Percentiles rank a stretch among this genome's conserved stretches.
phyloP scores from a whole-genome alignment of 495 filamentous ascomycete genomes.

The Gamarada debralockiae region DNA sequence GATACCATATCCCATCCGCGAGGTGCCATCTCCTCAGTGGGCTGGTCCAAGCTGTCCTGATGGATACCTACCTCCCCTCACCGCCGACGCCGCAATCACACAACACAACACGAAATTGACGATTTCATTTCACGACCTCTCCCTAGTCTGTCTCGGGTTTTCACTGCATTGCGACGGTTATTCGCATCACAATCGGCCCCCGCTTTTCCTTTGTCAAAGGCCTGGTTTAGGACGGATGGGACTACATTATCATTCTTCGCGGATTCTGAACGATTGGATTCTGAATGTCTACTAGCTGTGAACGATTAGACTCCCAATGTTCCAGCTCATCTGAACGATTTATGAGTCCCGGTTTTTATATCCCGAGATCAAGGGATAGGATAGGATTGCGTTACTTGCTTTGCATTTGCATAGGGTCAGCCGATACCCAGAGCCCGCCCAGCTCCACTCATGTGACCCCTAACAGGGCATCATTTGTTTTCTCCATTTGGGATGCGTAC shows the following conservation, averaged over 20 bases:
- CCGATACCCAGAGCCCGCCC: conserved; percentile 30
- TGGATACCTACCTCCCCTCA: neutral
- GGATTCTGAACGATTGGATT: too few relatives aligned
- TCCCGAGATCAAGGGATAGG: neutral
- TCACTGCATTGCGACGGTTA: conserved; percentile 19
- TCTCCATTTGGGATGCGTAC: too few relatives aligned
- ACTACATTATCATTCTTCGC: too few relatives aligned
- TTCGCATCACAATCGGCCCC: conserved; percentile 15
- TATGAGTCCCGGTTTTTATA: neutral
- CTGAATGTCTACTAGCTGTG: too few relatives aligned
- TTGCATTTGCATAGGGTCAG: conserved; percentile 27
- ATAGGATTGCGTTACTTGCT: too few relatives aligned
- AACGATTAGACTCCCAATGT: too few relatives aligned
- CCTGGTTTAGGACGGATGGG: conserved; percentile 10
- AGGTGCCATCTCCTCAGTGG: too few relatives aligned
- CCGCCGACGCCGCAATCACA: neutral
- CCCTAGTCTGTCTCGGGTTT: too few relatives aligned
- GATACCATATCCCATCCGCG: too few relatives aligned
- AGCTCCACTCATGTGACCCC: conserved; percentile 26
- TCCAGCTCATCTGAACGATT: neutral
- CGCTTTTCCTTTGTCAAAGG: conserved; percentile 21
- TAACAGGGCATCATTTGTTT: conserved; percentile 1
- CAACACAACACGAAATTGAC: conserved; percentile 13
- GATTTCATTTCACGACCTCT: conserved; percentile 9
- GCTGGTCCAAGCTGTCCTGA: neutral